Evolutionary conservation across 2,329 filamentous ascomycete species (phyloP).

Genomic region (Colletotrichum salicis): DNA sequence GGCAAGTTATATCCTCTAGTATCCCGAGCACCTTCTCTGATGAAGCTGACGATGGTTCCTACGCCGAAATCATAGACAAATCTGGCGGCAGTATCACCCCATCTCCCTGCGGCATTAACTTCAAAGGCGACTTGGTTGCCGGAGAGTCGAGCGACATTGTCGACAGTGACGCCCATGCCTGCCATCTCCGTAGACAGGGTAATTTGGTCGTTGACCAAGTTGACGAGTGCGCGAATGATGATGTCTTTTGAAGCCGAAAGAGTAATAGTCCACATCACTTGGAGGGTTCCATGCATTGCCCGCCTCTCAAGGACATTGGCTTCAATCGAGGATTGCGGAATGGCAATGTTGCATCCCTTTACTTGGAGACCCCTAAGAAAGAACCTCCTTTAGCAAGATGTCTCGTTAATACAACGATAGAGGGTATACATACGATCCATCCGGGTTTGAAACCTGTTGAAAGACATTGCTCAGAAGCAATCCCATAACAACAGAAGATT

Average conservation of each 20-base stretch:
- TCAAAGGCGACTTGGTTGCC: background rate
- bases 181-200: background rate
- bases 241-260: background rate
- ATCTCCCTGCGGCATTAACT: background rate
- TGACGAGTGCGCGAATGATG: background rate
- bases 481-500: background rate
- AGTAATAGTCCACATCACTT: background rate
- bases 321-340: background rate
- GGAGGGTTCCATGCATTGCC: background rate
- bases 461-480: background rate
- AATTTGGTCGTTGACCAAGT: background rate
- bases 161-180: background rate
- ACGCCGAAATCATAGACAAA: background rate
- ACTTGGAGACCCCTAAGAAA: background rate
- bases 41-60: background rate
- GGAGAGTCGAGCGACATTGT: background rate
- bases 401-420: background rate
- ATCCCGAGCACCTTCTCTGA: background rate
- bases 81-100: background rate
- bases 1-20: background rate
- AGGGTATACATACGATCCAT: background rate
- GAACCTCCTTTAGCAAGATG: background rate
- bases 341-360: background rate
- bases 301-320: background rate
- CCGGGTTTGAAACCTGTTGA: background rate